Conservation (phyloP, 495 filamentous ascomycete species). For the Neurospora tetrasperma region DNA sequence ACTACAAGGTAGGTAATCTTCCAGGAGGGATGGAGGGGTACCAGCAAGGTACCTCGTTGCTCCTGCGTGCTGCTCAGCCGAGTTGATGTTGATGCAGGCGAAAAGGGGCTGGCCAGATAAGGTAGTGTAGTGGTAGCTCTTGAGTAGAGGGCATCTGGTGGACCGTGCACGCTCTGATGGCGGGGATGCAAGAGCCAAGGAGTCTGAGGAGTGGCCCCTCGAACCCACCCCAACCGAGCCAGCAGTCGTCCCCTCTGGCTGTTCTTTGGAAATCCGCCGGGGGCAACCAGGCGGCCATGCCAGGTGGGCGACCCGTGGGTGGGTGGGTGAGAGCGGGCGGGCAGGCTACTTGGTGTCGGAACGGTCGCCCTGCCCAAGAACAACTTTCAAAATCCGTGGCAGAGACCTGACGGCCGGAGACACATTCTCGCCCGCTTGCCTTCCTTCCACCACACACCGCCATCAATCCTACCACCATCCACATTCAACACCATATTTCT, state of each 20-base stretch:
- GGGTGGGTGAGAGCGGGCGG: background rate
- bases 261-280: background rate
- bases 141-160: background rate
- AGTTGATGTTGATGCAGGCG: background rate
- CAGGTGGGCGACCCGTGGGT: background rate
- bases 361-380: slow-evolving; percentile 20
- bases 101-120: background rate
- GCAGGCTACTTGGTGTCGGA: background rate
- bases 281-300: background rate
- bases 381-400: slow-evolving; percentile 29
- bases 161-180: background rate
- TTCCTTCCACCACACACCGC: slow-evolving; percentile 21
- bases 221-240: background rate
- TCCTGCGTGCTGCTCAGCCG: background rate
- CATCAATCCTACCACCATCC: slow-evolving; percentile 19
- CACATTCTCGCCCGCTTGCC: slow-evolving; percentile 9
- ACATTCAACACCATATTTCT: slow-evolving; percentile 16
- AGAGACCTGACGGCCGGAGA: slow-evolving; percentile 17
- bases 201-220: background rate
- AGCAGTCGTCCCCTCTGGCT: background rate
- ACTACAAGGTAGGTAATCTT: background rate
- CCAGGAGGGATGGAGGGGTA: background rate
- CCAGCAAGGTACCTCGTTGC: background rate
- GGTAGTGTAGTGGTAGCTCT: background rate
- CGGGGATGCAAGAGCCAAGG: background rate